Percentiles rank a stretch among this genome's conserved stretches.
Evolutionary conservation across 148 eudicot species (phyloP).

Genomic region (Vaccinium vitisidaea): DNA sequence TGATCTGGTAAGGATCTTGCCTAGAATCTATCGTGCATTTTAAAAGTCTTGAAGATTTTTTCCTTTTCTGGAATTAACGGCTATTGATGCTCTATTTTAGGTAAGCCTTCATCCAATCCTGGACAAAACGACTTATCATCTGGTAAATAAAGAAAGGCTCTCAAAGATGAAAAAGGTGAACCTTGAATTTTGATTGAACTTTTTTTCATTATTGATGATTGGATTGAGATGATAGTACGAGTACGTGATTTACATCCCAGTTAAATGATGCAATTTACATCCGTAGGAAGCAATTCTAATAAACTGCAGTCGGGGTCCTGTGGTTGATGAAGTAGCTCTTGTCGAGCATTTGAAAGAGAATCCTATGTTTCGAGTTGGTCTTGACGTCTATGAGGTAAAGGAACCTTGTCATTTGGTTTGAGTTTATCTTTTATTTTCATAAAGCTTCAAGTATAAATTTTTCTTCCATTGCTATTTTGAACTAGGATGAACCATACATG

Average conservation of each 20-base stretch:
- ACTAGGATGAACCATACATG: slow-evolving; percentile 94
- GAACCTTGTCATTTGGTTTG: not conserved
- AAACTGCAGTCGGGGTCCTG: slow-evolving; percentile 99
- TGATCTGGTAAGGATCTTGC: slow-evolving; percentile 55
- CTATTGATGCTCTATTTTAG: slow-evolving; percentile 33
- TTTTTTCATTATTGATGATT: slow-evolving; percentile 9
- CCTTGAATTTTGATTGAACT: slow-evolving; percentile 6
- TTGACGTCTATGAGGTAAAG: slow-evolving; percentile 93
- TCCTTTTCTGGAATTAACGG: not conserved
- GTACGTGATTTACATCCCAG: not conserved
- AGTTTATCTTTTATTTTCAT: not conserved
- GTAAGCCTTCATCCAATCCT: slow-evolving; percentile 91
- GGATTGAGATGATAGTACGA: not conserved
- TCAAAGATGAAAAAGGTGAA: slow-evolving; percentile 89
- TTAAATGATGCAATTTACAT: slow-evolving; percentile 11
- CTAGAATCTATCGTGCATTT: not conserved
- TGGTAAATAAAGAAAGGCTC: slow-evolving; percentile 87
- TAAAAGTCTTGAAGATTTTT: not conserved
- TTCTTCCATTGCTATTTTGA: not conserved
- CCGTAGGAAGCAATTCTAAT: slow-evolving; percentile 86
- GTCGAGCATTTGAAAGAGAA: slow-evolving; percentile 87
- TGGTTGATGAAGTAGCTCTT: slow-evolving; percentile 91
- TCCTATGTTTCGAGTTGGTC: slow-evolving; percentile 99
- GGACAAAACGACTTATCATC: slow-evolving; percentile 97
- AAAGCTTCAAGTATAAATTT: not conserved